Conservation (phyloP, 352 stramenopile genomes). For the Lagenidium giganteum region DNA sequence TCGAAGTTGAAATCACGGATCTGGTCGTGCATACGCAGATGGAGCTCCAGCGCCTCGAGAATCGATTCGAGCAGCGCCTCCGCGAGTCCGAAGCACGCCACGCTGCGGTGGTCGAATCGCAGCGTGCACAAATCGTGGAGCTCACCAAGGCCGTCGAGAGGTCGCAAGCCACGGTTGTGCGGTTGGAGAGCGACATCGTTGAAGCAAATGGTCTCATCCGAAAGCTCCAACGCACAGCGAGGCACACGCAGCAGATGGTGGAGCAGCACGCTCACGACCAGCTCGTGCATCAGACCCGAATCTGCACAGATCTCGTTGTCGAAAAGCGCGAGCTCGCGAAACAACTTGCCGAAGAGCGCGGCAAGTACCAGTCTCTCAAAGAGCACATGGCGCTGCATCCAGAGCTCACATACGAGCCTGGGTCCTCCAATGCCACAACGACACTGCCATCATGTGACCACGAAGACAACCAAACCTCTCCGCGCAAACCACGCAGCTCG, state of each 20-base stretch:
- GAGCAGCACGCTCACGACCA: no score
- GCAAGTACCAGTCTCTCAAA: slow-evolving; percentile 35
- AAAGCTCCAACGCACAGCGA: slow-evolving; percentile 17
- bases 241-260: slow-evolving; percentile 23
- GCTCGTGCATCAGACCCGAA: no score
- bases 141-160: slow-evolving; percentile 17
- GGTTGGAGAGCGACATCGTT: slow-evolving; percentile 25
- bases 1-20: slow-evolving; percentile 36
- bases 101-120: no score
- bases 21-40: slow-evolving; percentile 27
- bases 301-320: slow-evolving; percentile 34
- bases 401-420: background rate
- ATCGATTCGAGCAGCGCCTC: slow-evolving; percentile 11
- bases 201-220: slow-evolving; percentile 15
- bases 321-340: slow-evolving; percentile 38
- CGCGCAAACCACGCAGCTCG: no score
- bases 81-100: slow-evolving; percentile 12
- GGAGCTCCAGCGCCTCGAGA: no score
- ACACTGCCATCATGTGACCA: no score
- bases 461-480: no score
- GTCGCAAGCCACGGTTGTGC: slow-evolving; percentile 18
- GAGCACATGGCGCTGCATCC: slow-evolving; percentile 27
- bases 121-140: slow-evolving; percentile 11
- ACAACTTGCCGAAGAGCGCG: slow-evolving; percentile 39
- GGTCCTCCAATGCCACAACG: no score